Evolutionary conservation across 83 land plant genomes (phyloP), one percentile per base, ranked within the genome.

Genomic region (Picea abies): DNA sequence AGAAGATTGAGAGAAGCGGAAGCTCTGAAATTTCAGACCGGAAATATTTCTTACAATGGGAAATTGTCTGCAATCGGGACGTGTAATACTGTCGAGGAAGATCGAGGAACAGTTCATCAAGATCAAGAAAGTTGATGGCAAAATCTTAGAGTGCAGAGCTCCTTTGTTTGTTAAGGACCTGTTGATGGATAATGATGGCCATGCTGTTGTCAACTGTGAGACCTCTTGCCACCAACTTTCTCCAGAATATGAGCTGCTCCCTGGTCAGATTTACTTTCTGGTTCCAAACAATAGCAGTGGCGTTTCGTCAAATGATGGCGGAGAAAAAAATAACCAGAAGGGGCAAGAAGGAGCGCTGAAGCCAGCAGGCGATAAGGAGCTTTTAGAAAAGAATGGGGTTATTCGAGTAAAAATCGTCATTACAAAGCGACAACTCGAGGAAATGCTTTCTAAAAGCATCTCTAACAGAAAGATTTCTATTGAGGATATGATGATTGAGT

Each of bases 81-180:
- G 44, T 35, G 41, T 4, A 72, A 0, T 41, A 1, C 11, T 49
- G 56, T 72, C 26, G 11, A 8, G 5, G 73, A 44, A 35, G 39
- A 35, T 5, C 8, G 73, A 72, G 56, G 76, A 72, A 15, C 29
- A 62, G 25, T 61, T 79, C 7, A 79, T 86, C 62, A 39, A 35
- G 80, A 29, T 86, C 15, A 80, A 80, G 65, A 86, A 83, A 71
- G 16, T 14, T 10, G 88, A 86, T 47, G 88, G 88, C 29, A 83
- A 83, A 76, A 32, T 83, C 6, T 67, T 86, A 23, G 85, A 83
- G 44, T 86, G 72, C 80, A 83, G 5, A 35, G 60, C 62, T n/a
- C 75, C 83, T 72, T 41, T 67, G 4, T 62, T 67, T 56, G 88
- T 86, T 0, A 86, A 76, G 60, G 88, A 86, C 2, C 19, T 86